Conservation (phyloP, 164 flowering plant genomes). For the Tetrastigma voinierianum region DNA sequence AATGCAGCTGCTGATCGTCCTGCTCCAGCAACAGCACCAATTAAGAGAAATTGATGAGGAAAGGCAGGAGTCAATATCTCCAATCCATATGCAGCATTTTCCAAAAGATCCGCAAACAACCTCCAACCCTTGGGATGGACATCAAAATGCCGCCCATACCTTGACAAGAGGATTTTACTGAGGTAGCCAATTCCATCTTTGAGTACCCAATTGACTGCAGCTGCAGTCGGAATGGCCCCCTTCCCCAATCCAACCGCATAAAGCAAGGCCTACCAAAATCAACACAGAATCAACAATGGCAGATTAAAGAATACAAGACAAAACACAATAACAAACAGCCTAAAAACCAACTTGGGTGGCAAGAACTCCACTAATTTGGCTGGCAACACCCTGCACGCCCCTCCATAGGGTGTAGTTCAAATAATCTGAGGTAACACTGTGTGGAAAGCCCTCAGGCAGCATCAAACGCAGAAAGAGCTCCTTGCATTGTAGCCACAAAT, state of each 20-base stretch:
- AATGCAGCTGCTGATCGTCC: slow-evolving; percentile 92
- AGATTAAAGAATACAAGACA: background rate
- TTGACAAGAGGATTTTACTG: slow-evolving; percentile 85
- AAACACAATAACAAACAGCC: background rate
- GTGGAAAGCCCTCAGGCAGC: slow-evolving; percentile 90
- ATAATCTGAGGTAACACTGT: slow-evolving; percentile 84
- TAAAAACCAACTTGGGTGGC: slow-evolving; percentile 70
- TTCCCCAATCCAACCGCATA: slow-evolving; percentile 98
- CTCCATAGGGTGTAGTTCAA: slow-evolving; percentile 96
- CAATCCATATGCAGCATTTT: slow-evolving; percentile 90
- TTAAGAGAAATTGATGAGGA: slow-evolving; percentile 77
- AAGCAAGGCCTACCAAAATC: slow-evolving; percentile 62
- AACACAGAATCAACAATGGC: slow-evolving; percentile 4
- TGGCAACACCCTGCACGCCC: slow-evolving; percentile 90
- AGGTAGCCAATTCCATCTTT: slow-evolving; percentile 98
- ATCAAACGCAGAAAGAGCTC: slow-evolving; percentile 45
- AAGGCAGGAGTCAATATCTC: slow-evolving; percentile 96
- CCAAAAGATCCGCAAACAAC: slow-evolving; percentile 91
- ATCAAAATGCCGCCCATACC: slow-evolving; percentile 96
- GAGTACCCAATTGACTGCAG: slow-evolving; percentile 95
- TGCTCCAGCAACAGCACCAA: slow-evolving; percentile 95
- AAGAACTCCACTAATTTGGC: slow-evolving; percentile 89
- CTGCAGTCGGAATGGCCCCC: slow-evolving; percentile 96
- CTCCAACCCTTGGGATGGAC: slow-evolving; percentile 99
- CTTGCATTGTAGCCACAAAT: slow-evolving; percentile 43